Percentiles rank a stretch among this genome's conserved stretches.
Evolutionary conservation across 2,329 filamentous ascomycete species (phyloP).

Genomic region (Xylariaceae sp.): DNA sequence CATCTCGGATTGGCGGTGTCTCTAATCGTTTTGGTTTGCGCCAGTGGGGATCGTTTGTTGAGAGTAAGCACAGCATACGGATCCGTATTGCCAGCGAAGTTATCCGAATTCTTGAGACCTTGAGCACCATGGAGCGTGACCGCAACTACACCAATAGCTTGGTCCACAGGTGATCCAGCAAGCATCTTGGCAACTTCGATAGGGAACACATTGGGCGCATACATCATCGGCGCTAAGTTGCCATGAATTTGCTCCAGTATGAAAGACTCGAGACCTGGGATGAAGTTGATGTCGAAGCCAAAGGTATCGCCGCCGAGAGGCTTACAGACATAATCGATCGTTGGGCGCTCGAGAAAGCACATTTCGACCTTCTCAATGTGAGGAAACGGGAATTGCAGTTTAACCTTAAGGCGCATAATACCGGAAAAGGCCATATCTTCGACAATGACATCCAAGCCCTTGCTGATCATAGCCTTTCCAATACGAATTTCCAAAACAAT

Average conservation of each 20-base stretch:
- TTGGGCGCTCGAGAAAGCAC: slow-evolving; percentile 84
- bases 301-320: slow-evolving; percentile 92
- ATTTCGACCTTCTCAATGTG: slow-evolving; percentile 94
- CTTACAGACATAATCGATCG: slow-evolving; percentile 96
- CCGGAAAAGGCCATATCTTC: slow-evolving; percentile 97
- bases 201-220: slow-evolving; percentile 93
- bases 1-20: slow-evolving; percentile 85
- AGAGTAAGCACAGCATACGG: slow-evolving; percentile 84
- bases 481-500: slow-evolving; percentile 91
- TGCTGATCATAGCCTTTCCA: slow-evolving; percentile 95
- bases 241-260: slow-evolving; percentile 96
- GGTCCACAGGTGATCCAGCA: slow-evolving; percentile 86
- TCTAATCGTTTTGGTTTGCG: slow-evolving; percentile 80
- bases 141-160: slow-evolving; percentile 90
- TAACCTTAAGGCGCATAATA: slow-evolving; percentile 94
- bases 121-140: slow-evolving; percentile 87
- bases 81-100: slow-evolving; percentile 86
- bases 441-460: slow-evolving; percentile 94
- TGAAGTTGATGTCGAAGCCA: slow-evolving; percentile 98
- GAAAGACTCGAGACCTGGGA: slow-evolving; percentile 87
- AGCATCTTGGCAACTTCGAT: slow-evolving; percentile 99
- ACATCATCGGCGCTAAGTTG: slow-evolving; percentile 96
- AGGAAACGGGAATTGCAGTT: slow-evolving; percentile 92
- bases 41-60: slow-evolving; percentile 76
- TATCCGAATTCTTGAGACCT: slow-evolving; percentile 91